Evolutionary conservation across 1,284 basidiomycete species (phyloP).

Genomic region (Apiotrichum domesticum): DNA sequence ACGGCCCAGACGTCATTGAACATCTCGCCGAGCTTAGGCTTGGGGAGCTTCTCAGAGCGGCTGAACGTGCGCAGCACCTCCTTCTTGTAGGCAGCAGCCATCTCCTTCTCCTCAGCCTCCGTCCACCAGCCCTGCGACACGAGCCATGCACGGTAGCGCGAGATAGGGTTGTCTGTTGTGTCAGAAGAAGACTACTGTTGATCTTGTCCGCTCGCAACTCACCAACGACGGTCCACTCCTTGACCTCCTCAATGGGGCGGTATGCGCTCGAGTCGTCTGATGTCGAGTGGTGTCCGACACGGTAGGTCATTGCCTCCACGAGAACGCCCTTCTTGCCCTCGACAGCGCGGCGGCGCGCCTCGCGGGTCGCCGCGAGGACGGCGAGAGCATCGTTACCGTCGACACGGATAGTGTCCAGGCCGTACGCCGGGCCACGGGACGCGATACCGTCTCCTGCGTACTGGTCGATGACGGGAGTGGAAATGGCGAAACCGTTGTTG

Average conservation of each 20-base stretch:
- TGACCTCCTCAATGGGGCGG: slow-evolving; percentile 73
- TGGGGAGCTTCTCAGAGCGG: slow-evolving; percentile 65
- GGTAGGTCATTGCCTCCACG: slow-evolving; percentile 88
- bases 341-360: slow-evolving; percentile 70
- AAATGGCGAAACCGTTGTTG: slow-evolving; percentile 73
- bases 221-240: slow-evolving; percentile 69
- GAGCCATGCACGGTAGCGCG: slow-evolving; percentile 75
- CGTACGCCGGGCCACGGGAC: slow-evolving; percentile 86
- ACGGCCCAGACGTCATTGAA: slow-evolving; percentile 71
- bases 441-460: slow-evolving; percentile 92
- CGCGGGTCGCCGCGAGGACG: slow-evolving; percentile 71
- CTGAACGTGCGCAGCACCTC: slow-evolving; percentile 73
- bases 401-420: slow-evolving; percentile 80
- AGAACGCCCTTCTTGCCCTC: slow-evolving; percentile 75
- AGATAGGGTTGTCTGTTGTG: slow-evolving; percentile 68
- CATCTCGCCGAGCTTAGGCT: slow-evolving; percentile 66
- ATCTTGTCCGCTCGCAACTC: slow-evolving; percentile 7
- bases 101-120: slow-evolving; percentile 63
- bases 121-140: slow-evolving; percentile 83
- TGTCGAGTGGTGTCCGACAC: slow-evolving; percentile 91
- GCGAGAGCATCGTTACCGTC: slow-evolving; percentile 92
- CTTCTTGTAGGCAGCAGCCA: slow-evolving; percentile 63
- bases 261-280: slow-evolving; percentile 93
- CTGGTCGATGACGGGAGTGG: slow-evolving; percentile 83
- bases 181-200: neutral